Evolutionary conservation across 2,329 filamentous ascomycete genomes (phyloP).

Genomic region (Calonectria honghensis): DNA sequence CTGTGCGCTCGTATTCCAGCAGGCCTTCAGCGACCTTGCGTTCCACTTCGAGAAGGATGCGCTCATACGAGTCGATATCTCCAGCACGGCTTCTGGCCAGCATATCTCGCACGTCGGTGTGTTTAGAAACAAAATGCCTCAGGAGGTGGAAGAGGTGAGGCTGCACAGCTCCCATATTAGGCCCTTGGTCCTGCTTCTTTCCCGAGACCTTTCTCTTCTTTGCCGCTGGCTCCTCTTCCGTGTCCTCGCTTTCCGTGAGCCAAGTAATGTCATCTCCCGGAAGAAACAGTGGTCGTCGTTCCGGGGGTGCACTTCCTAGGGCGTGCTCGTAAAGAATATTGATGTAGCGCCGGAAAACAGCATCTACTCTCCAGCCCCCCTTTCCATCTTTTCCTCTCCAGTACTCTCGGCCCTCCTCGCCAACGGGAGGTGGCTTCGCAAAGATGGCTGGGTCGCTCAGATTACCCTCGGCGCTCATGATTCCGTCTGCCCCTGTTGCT

Average conservation of each 20-base stretch:
- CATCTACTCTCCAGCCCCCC: conserved; percentile 92
- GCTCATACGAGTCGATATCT: conserved; percentile 85
- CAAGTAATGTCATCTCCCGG: conserved; percentile 72
- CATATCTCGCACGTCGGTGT: conserved; percentile 90
- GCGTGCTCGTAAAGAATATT: conserved; percentile 91
- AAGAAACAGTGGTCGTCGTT: conserved; percentile 83
- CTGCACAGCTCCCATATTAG: conserved; percentile 88
- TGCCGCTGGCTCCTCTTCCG: conserved; percentile 68
- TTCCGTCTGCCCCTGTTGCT: conserved; percentile 90
- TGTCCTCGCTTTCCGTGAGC: conserved; percentile 61
- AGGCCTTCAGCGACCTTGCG: conserved; percentile 83
- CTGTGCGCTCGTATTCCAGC: conserved; percentile 76
- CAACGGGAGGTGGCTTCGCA: conserved; percentile 77
- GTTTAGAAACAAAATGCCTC: conserved; percentile 84
- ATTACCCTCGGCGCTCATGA: conserved; percentile 98
- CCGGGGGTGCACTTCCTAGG: conserved; percentile 78
- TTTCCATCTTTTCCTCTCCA: conserved; percentile 87
- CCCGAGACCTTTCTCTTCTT: conserved; percentile 69
- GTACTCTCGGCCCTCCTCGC: conserved; percentile 84
- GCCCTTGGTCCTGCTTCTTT: conserved; percentile 65
- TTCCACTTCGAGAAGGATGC: conserved; percentile 85
- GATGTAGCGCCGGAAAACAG: conserved; percentile 89
- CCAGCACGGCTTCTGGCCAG: conserved; percentile 81
- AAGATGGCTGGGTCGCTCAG: conserved; percentile 95
- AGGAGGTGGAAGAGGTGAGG: conserved; percentile 95